Conservation (phyloP, 495 filamentous ascomycete species). For the Trichoderma reesei region DNA sequence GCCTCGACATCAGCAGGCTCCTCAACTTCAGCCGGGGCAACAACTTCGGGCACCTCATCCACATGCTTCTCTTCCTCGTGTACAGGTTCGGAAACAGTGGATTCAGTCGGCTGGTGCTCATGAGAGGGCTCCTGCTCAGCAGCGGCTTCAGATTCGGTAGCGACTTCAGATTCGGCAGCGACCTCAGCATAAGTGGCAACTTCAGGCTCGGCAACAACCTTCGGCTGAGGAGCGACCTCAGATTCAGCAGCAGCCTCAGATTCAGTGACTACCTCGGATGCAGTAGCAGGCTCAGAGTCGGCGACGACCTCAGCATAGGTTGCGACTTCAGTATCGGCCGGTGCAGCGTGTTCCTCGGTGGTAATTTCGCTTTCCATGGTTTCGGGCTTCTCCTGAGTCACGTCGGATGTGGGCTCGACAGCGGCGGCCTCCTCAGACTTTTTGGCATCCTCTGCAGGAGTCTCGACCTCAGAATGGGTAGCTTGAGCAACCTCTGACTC, state of each 20-base stretch:
- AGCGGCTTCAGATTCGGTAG: neutral
- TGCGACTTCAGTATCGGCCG: neutral
- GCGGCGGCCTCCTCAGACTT: neutral
- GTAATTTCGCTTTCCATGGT: neutral
- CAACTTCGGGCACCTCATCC: slow-evolving; percentile 5
- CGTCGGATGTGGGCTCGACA: neutral
- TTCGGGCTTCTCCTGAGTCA: neutral
- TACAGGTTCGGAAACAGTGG: neutral
- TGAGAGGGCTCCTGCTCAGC: neutral
- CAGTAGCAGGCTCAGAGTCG: too few species aligned
- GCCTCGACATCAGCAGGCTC: too few species aligned
- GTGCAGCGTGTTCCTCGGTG: neutral
- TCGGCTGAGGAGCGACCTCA: neutral
- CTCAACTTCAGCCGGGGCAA: slow-evolving; percentile 1
- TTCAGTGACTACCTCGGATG: neutral
- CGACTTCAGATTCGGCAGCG: neutral
- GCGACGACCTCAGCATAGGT: neutral
- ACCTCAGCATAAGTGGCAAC: neutral
- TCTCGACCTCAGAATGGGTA: neutral
- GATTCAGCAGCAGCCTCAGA: neutral
- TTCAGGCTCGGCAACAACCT: neutral
- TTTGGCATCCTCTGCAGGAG: neutral
- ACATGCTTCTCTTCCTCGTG: neutral
- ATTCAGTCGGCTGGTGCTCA: neutral
- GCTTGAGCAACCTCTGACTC: neutral